Base-by-base conservation (phyloP, 2,329 filamentous ascomycete genomes). In the Nemania sp. region DNA sequence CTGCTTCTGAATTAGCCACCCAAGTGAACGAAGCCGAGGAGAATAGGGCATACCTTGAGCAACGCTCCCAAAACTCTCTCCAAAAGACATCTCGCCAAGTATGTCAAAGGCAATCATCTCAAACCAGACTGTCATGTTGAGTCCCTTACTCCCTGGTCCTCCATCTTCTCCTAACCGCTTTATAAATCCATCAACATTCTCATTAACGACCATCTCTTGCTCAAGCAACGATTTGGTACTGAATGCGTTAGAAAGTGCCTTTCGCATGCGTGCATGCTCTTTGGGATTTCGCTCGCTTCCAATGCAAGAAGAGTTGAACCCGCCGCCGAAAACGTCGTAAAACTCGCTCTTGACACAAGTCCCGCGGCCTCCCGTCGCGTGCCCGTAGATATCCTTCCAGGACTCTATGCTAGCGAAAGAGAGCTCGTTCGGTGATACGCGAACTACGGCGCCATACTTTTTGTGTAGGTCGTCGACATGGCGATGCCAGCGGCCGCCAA, bases 341-440 rank as follows among this genome's bases (percentile, higher is more conserved):
- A 60, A 61, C 1, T 36, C 28, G 5, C 34, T 22, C 31, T 60
- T 61, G 1, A 39, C 31, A n/a, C n/a, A n/a, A 2, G 22, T 1
- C 9, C 33, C 37, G 5, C 28, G 45, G 1, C 45, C n/a, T 2
- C 11, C 8, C 2, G 52, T 8, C n/a, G 6, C 15, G 12, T 56
- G 52, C 1, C 59, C 61, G 30, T 63, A 63, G 12, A 63, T 61
- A 5, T 41, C 52, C 28, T 57, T 59, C 57, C 52, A 61, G 1
- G 61, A 57, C 17, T 50, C 37, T 1, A 54, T 31, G 19, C 7
- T 24, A 3, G 46, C 43, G 23, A 61, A 63, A 2, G 59, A 60
- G 4, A 63, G 57, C 40, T 61, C 59, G 23, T 61, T 57, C 2
- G 61, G 61, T 0, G 54, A 28, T 1, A 63, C 44, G 9, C 61